Base-by-base conservation (phyloP, 345 rosid genomes). In the Schrenkiella parvula region DNA sequence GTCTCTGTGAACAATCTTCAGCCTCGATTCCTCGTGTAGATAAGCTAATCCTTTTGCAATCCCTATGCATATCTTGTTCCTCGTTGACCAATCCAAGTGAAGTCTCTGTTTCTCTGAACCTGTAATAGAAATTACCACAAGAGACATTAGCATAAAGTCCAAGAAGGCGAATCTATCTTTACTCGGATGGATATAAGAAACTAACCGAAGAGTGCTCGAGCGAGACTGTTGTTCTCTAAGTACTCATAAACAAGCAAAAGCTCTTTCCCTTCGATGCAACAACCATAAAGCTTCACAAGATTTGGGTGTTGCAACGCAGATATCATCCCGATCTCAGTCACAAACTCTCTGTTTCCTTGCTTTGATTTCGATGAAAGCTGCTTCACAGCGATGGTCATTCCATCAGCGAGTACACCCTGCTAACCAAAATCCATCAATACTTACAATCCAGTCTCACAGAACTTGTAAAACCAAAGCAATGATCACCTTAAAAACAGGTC, bases 401-500 rank as follows among this genome's bases (percentile, higher is more conserved):
- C 91, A 80, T 89, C 88, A 25, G 72, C 53, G 29, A 87, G 61
- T 15, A 67, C 42, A 37, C 95, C 91, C 88, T 87, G 74, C 17
- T 68, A 78, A 73, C 28, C 42, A 70, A 69, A 41, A 70, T 50
- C 25, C 65, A 54, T 75, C 43, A 75, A 3, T 46, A 65, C 35
- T 31, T 75, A n/a, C 11, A 29, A 47, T 62, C 21, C 18, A 15
- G 35, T 46, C 38, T 39, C 23, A 38, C 23, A 69, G 2, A 46
- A 41, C 35, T 26, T 21, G 21, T 4, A 9, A 51, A 50, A 1
- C n/a, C 6, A 54, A 25, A 50, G 25, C 29, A 21, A 25, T 18
- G 12, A 50, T 62, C 80, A 92, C 95, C 95, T 88, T 90, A 84
- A 81, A 90, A 41, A 93, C 98, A n/a, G 97, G 89, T 23, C 98